Evolutionary conservation across 1,139 yeast genomes (phyloP), one percentile per base, ranked within the genome.

Genomic region (Magnusiomyces starmeri): DNA sequence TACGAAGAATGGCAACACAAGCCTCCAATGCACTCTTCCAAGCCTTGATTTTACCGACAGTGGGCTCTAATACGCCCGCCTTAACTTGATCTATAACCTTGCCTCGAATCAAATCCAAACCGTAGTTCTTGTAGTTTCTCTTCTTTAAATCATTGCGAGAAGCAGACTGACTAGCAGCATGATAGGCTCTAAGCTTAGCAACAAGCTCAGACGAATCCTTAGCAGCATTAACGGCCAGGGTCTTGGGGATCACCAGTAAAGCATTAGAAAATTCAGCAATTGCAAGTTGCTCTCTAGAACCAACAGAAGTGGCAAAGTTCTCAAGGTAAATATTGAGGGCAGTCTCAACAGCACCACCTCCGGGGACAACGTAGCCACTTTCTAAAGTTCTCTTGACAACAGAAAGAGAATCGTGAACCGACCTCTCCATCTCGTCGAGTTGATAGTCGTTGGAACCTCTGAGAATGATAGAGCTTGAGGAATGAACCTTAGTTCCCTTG

Each of bases 301-400:
- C 97, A 54, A 90, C 92, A 1, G 97, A 89, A 9, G 98, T 92
- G 45, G 98, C 98, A 70, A 94, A 92, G 69, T 88, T 92, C 70
- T 94, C 98, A 67, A 94, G 77, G 69, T 88, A 94, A 54, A 94
- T 89, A 73, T 89, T 90, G 62, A 94, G 78, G 10, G 98, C 97
- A 46, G 96, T 78, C 73, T 94, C 99, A 47, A 92, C 98, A 22
- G 97, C 96, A 57, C 99, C 99, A 58, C 98, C 99, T 54, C 99
- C 99, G 46, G 98, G 97, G 9, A 94, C 98, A 54, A 94, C 94
- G 60, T 79, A 73, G 16, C 97, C 97, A 64, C 94, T 82, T 71
- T 94, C 99, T 61, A 94, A 78, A 18, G 98, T 89, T 68, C 98
- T 83, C 74, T 94, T 94, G 46, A 94, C 96, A 40, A 92, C 98